Conservation (phyloP, 179 eudicot species). For the Monotropa hypopitys region DNA sequence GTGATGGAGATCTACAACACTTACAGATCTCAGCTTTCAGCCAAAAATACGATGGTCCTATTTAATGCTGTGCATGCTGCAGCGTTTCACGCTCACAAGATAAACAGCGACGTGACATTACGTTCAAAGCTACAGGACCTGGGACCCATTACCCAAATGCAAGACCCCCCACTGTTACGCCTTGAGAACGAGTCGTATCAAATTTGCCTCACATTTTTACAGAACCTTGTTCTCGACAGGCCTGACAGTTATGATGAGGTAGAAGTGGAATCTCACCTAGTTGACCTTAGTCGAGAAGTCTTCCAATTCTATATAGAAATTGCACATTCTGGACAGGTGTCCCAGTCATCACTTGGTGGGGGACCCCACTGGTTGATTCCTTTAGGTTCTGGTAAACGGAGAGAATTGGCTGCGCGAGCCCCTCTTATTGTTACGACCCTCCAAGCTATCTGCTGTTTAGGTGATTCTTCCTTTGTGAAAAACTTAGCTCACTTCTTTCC, state of each 20-base stretch:
- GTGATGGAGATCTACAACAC: constrained; percentile 71
- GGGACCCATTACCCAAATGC: constrained; percentile 78
- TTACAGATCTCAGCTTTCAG: constrained; percentile 49
- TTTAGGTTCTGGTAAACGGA: constrained; percentile 57
- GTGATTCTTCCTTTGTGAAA: constrained; percentile 53
- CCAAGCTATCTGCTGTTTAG: constrained; percentile 59
- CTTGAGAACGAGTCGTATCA: constrained; percentile 91
- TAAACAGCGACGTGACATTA: constrained; percentile 49
- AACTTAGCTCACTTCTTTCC: constrained; percentile 62
- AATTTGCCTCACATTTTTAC: constrained; percentile 67
- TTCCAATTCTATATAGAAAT: constrained; percentile 55
- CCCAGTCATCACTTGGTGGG: constrained; percentile 20
- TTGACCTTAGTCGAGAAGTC: constrained; percentile 65
- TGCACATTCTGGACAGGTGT: constrained; percentile 25
- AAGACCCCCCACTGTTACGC: constrained; percentile 88
- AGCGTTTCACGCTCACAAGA: constrained; percentile 77
- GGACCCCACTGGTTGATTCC: constrained; percentile 49
- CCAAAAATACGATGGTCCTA: constrained; percentile 37
- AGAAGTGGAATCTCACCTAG: constrained; percentile 55
- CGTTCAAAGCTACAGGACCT: constrained; percentile 65
- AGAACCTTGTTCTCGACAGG: constrained; percentile 54
- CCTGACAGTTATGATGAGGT: constrained; percentile 43
- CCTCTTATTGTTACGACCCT: constrained; percentile 80
- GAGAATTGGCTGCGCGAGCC: constrained; percentile 74
- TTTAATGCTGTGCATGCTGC: constrained; percentile 53